These are phyloP conservation scores for Camellia granthamiana DNA, from an alignment of 148 eudicot genomes.

Conservation along the genomic window DNA sequence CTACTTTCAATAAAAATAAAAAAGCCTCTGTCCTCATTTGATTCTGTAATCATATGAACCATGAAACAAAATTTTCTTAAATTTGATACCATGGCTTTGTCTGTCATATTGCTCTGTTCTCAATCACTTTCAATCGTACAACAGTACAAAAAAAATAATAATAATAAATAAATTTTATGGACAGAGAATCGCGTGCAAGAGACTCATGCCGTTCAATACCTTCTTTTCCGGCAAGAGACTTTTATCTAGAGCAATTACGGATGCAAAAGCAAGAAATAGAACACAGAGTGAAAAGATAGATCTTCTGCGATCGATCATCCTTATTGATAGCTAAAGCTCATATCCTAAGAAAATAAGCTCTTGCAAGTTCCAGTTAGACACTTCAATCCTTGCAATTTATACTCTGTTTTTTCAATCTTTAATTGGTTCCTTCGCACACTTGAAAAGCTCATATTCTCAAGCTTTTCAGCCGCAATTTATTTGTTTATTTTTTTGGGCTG, in stretches of 20 bases:
- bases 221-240: slow-evolving; percentile 15
- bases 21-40: too few relatives aligned
- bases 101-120: too few relatives aligned
- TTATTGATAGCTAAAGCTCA: slow-evolving; percentile 16
- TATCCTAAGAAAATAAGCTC: background rate
- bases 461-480: background rate
- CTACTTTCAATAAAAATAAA: too few relatives aligned
- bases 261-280: slow-evolving; percentile 21
- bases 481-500: background rate
- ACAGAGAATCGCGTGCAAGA: background rate
- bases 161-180: background rate
- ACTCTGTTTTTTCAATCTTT: background rate
- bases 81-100: background rate
- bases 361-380: background rate
- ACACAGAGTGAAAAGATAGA: background rate
- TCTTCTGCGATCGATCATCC: slow-evolving; percentile 10
- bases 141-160: too few relatives aligned
- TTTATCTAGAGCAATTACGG: slow-evolving; percentile 19
- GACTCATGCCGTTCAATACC: slow-evolving; percentile 19
- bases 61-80: too few relatives aligned
- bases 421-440: slow-evolving; percentile 35
- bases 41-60: too few relatives aligned
- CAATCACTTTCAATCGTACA: too few relatives aligned
- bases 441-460: slow-evolving; percentile 20
- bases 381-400: slow-evolving; percentile 9